Percentiles rank a stretch among this genome's conserved stretches.
Evolutionary conservation across 2,329 filamentous ascomycete species (phyloP).

Genomic region (Cercospora zeina): DNA sequence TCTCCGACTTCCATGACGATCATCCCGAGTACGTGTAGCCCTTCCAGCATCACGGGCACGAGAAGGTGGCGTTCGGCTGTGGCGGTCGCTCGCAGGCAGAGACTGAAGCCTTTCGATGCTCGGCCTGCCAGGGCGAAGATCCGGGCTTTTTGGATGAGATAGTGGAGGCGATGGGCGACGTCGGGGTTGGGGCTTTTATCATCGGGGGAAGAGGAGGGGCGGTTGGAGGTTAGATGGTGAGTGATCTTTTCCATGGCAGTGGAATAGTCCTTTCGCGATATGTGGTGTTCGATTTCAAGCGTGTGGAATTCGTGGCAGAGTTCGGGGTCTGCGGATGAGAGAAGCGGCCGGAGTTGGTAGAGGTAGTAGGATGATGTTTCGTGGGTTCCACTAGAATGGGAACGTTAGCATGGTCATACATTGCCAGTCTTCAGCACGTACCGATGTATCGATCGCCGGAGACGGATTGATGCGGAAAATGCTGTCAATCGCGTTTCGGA

Average conservation of each 20-base stretch:
- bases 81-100: slow-evolving; percentile 72
- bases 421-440: slow-evolving; percentile 30
- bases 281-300: slow-evolving; percentile 60
- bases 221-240: slow-evolving; percentile 43
- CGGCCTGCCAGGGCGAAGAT: slow-evolving; percentile 68
- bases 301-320: slow-evolving; percentile 60
- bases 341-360: slow-evolving; percentile 55
- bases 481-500: slow-evolving; percentile 71
- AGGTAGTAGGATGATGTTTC: slow-evolving; percentile 59
- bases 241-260: slow-evolving; percentile 58
- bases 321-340: slow-evolving; percentile 54
- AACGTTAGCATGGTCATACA: background rate
- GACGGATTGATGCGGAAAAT: slow-evolving; percentile 65
- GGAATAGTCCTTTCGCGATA: slow-evolving; percentile 46
- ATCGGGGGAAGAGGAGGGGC: background rate
- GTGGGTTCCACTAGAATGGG: slow-evolving; percentile 53
- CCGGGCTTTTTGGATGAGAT: slow-evolving; percentile 71
- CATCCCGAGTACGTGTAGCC: slow-evolving; percentile 65
- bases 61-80: slow-evolving; percentile 70
- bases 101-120: slow-evolving; percentile 72
- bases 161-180: slow-evolving; percentile 66
- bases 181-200: slow-evolving; percentile 44
- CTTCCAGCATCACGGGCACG: slow-evolving; percentile 70
- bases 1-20: slow-evolving; percentile 71
- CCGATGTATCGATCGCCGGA: slow-evolving; percentile 62